Percentiles rank a stretch among this genome's conserved stretches.
These are phyloP conservation scores for Parsonsia alboflavescens DNA, from an alignment of 257 asterid species.

Conservation along the genomic window DNA sequence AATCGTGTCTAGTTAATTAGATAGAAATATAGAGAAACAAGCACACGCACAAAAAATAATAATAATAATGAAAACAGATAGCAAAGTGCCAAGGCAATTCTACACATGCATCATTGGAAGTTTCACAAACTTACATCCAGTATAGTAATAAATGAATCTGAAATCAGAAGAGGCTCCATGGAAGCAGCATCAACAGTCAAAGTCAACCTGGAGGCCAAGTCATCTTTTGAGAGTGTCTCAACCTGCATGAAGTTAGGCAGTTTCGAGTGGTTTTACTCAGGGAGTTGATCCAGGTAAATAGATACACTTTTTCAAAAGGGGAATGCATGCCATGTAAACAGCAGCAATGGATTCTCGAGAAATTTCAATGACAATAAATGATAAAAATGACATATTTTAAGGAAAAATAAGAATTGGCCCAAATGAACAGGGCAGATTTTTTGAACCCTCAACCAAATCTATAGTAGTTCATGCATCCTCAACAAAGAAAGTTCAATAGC, in stretches of 20 bases:
- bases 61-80: not conserved
- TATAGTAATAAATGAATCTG: conserved; percentile 77
- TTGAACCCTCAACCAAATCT: not conserved
- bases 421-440: not conserved
- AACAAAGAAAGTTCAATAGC: not conserved
- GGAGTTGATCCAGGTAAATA: not conserved
- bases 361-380: conserved; percentile 3
- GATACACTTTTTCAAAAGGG: not conserved
- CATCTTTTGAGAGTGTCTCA: conserved; percentile 81
- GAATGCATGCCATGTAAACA: not conserved
- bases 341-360: not conserved
- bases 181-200: conserved; percentile 74
- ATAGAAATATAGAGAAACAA: not conserved
- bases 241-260: conserved; percentile 45
- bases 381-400: not conserved
- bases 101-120: conserved; percentile 4
- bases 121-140: conserved; percentile 66
- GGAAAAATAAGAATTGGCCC: not conserved
- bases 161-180: conserved; percentile 73
- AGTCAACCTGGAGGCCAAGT: conserved; percentile 89
- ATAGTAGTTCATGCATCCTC: not conserved
- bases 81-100: not conserved
- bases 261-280: conserved; percentile 5
- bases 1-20: not conserved
- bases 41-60: not conserved